phyloP scores from a whole-genome alignment of 169 alveolate genomes.

The Babesia ovis region DNA sequence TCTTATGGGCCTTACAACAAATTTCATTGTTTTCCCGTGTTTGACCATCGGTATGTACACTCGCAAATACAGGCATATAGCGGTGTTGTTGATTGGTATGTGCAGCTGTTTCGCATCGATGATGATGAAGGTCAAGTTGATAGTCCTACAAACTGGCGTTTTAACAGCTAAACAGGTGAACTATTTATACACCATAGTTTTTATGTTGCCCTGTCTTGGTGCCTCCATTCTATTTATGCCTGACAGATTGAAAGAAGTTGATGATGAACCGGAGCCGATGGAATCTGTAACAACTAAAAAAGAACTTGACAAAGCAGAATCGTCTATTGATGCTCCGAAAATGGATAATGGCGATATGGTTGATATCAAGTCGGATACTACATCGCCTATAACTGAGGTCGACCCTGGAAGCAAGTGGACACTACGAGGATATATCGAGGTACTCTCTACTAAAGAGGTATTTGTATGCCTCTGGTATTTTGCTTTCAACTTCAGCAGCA shows the following conservation, averaged over 20 bases:
- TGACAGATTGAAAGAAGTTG: not conserved
- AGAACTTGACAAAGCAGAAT: not conserved
- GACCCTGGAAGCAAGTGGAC: slow-evolving; percentile 27
- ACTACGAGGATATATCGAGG: slow-evolving; percentile 18
- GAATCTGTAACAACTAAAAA: not conserved
- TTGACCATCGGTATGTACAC: slow-evolving; percentile 52
- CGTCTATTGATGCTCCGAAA: not conserved
- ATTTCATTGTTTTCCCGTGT: slow-evolving; percentile 53
- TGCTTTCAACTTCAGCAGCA: slow-evolving; percentile 48
- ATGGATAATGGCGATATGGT: not conserved
- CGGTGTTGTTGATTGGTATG: slow-evolving; percentile 37
- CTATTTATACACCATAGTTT: slow-evolving; percentile 15
- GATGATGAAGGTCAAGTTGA: slow-evolving; percentile 37
- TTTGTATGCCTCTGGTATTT: slow-evolving; percentile 33
- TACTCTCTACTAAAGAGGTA: slow-evolving; percentile 22
- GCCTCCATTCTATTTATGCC: slow-evolving; percentile 32
- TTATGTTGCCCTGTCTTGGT: slow-evolving; percentile 28
- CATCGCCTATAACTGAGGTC: not conserved
- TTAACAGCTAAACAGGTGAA: slow-evolving; percentile 13
- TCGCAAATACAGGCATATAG: slow-evolving; percentile 10
- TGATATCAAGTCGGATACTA: not conserved
- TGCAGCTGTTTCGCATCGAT: slow-evolving; percentile 45
- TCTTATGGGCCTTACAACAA: slow-evolving; percentile 35
- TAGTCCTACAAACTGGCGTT: slow-evolving; percentile 4
- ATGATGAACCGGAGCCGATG: not conserved